phyloP scores from a whole-genome alignment of 1,284 basidiomycete species.

The Boletus holoroseus region DNA sequence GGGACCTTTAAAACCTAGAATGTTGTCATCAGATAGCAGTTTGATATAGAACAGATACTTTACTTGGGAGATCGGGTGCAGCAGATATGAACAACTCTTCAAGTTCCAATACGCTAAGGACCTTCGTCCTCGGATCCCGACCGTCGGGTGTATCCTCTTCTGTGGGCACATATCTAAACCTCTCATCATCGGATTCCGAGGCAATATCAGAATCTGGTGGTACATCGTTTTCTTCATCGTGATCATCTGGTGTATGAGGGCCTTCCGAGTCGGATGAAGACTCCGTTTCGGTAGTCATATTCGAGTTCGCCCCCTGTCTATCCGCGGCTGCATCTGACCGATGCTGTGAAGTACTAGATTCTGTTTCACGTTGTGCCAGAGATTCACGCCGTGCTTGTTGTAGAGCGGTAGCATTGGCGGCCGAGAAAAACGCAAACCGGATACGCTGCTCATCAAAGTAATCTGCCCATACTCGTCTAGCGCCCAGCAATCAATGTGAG shows the following conservation, averaged over 20 bases:
- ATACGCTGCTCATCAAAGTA: conserved; percentile 85
- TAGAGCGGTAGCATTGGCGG: conserved; percentile 80
- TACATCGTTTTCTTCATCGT: conserved; percentile 27
- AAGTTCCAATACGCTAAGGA: conserved; percentile 85
- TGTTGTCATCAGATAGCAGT: neutral
- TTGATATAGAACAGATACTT: neutral
- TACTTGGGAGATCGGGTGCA: conserved; percentile 72
- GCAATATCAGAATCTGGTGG: conserved; percentile 28
- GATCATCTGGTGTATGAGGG: conserved; percentile 24
- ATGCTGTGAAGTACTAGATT: conserved; percentile 9
- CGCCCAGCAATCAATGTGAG: conserved; percentile 33
- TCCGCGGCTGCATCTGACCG: neutral
- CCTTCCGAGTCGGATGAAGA: conserved; percentile 28
- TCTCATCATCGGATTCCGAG: conserved; percentile 34
- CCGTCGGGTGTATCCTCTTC: conserved; percentile 50
- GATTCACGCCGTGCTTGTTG: conserved; percentile 69
- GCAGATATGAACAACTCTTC: conserved; percentile 78
- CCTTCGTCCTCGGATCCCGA: conserved; percentile 67
- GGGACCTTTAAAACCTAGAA: conserved; percentile 59
- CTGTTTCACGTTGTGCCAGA: conserved; percentile 21
- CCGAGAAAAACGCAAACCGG: conserved; percentile 94
- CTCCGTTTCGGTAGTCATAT: conserved; percentile 12
- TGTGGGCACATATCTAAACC: conserved; percentile 42
- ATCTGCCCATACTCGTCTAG: conserved; percentile 79
- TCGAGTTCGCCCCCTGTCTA: neutral